These are phyloP conservation scores for Phyllostachys edulis DNA, from an alignment of 176 grass and related monocot species.

Conservation along the genomic window DNA sequence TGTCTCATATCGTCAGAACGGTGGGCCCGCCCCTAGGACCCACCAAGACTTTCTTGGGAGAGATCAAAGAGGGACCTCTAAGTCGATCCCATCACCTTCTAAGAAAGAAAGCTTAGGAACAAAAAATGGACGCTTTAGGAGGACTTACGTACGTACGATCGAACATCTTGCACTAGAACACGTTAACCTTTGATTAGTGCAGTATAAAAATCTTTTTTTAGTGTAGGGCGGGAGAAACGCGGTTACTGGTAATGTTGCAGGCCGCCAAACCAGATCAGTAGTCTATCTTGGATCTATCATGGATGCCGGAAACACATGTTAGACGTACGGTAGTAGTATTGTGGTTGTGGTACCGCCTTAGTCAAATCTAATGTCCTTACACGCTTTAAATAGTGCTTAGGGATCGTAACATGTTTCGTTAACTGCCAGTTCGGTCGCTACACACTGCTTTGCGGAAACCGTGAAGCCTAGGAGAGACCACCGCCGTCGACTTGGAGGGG, in stretches of 20 bases:
- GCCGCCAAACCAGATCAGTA: not conserved
- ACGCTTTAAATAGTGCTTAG: constrained; percentile 4
- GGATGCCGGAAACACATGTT: not conserved
- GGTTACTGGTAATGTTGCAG: constrained; percentile 20
- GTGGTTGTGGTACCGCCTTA: not conserved
- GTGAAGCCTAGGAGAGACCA: not conserved
- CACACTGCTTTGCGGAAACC: constrained; percentile 32
- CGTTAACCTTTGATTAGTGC: not conserved
- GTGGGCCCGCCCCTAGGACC: not conserved
- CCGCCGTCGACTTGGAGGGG: constrained; percentile 9
- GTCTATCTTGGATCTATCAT: not conserved
- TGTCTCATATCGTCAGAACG: no score
- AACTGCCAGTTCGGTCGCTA: not conserved
- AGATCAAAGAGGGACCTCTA: not conserved
- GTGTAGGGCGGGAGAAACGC: constrained; percentile 2
- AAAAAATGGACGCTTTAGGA: not conserved
- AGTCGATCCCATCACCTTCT: not conserved
- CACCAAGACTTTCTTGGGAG: not conserved
- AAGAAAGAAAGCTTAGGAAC: not conserved
- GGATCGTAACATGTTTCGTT: not conserved
- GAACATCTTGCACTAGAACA: not conserved
- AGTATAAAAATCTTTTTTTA: not conserved
- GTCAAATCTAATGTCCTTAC: constrained; percentile 27
- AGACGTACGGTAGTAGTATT: no score
- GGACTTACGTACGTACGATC: not conserved